Percentiles rank a stretch among this genome's conserved stretches.
Evolutionary conservation across 1,139 yeast genomes (phyloP).

Genomic region (Diutina ranongensis): DNA sequence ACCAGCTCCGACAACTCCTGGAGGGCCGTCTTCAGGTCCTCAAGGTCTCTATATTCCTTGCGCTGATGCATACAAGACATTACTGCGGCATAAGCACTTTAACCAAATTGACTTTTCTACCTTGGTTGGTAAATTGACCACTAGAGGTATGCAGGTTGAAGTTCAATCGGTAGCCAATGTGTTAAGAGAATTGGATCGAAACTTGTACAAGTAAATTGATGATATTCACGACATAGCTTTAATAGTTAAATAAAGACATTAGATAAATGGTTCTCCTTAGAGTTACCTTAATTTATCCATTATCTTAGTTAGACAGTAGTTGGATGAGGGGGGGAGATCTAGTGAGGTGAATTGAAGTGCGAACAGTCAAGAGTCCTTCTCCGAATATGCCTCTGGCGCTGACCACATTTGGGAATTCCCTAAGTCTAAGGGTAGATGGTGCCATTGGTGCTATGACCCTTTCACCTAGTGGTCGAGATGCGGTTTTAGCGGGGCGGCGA

Average conservation of each 20-base stretch:
- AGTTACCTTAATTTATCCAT: no score
- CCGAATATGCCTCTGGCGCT: conserved; percentile 12
- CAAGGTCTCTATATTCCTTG: conserved; percentile 68
- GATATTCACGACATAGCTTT: no score
- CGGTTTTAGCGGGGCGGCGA: conserved; percentile 79
- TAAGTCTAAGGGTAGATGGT: conserved; percentile 81
- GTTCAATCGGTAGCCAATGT: conserved; percentile 80
- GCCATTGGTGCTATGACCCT: conserved; percentile 91
- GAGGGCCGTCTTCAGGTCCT: conserved; percentile 9
- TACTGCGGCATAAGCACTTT: conserved; percentile 71
- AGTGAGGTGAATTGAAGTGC: no score
- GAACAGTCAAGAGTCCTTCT: background rate
- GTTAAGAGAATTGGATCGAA: conserved; percentile 64
- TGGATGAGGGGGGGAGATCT: no score
- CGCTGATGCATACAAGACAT: conserved; percentile 78
- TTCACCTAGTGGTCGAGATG: conserved; percentile 88
- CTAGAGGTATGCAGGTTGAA: conserved; percentile 82
- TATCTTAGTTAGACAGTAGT: no score
- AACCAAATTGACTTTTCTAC: conserved; percentile 60
- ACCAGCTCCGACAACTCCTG: conserved; percentile 15
- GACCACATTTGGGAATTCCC: conserved; percentile 62
- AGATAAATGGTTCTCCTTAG: no score
- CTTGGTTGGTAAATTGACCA: conserved; percentile 63
- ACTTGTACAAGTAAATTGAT: conserved; percentile 34
- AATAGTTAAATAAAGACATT: no score